These are phyloP conservation scores for Leccinellum luteum DNA, from an alignment of 768 basidiomycete genomes.

Conservation along the genomic window DNA sequence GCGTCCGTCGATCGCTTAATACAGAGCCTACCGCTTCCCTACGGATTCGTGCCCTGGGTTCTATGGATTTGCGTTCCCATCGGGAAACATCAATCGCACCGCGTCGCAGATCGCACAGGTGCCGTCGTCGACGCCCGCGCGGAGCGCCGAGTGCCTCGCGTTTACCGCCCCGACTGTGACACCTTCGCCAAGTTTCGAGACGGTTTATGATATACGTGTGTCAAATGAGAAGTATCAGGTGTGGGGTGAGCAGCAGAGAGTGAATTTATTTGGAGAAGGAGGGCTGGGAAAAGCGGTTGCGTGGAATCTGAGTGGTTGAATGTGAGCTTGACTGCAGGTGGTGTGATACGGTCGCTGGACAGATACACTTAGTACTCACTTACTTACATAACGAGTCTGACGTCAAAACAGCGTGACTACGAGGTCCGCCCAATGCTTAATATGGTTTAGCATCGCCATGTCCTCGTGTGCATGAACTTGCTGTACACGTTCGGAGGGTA, in stretches of 20 bases:
- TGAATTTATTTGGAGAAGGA: conserved; percentile 8
- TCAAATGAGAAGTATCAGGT: conserved; percentile 12
- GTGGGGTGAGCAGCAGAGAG: conserved; percentile 12
- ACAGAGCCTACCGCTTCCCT: conserved; percentile 29
- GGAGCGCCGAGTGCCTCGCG: conserved; percentile 14
- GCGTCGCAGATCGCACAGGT: conserved; percentile 18
- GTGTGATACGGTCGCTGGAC: too few relatives aligned
- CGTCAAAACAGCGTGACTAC: too few relatives aligned
- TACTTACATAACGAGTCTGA: too few relatives aligned
- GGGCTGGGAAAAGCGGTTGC: conserved; percentile 1
- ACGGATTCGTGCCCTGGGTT: conserved; percentile 26
- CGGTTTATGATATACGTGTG: conserved; percentile 11
- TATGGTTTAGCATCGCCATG: too few relatives aligned
- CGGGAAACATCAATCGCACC: conserved; percentile 22
- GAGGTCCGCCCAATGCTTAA: too few relatives aligned
- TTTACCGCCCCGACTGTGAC: conserved; percentile 13
- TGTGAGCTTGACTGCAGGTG: background rate
- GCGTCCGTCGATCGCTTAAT: background rate
- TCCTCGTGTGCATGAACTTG: too few relatives aligned
- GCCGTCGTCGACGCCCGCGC: conserved; percentile 17
- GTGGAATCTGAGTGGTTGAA: conserved; percentile 13
- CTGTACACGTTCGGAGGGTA: too few relatives aligned
- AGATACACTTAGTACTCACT: too few relatives aligned
- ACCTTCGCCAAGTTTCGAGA: conserved; percentile 12
- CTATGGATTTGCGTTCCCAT: conserved; percentile 28